Evolutionary conservation across 352 stramenopile genomes (phyloP), one percentile per base, ranked within the genome.

Genomic region (Pythium monospermum): DNA sequence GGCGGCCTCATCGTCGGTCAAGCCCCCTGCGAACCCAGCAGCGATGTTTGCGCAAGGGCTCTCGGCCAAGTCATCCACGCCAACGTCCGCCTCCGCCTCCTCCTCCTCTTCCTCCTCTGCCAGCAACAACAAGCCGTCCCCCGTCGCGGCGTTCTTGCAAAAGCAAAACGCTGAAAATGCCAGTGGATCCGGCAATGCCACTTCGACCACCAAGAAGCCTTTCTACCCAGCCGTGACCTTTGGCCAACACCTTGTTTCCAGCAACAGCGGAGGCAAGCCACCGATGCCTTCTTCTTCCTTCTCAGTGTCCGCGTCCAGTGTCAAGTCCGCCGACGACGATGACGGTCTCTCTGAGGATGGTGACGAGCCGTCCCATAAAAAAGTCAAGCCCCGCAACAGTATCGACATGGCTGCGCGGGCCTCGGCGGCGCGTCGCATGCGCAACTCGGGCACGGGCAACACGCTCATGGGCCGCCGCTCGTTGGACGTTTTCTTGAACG

Each of bases 401-500:
- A 82, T 91, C 39, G 81, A 91, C 58, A 61, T 61, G 53, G 76
- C 78, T 12, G 76, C 81, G n/a, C 73, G 81, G 1, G 76, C 81
- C 1, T 89, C 78, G 3, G 78, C 78, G 0, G 76, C 81, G 18
- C 73, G 81, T 1, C 68, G 81, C 30, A 67, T 88, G 63, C 81
- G 81, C 18, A 87, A 66, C 30, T 86, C 77, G 2, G 76, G 68
- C 36, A 84, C 51, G 16, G 65, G 68, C 26, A 67, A 59, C 23
- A 76, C 68, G 43, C 58, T 85, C 22, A 65, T 74, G 19, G 73
- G 73, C 23, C 78, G 76, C 6, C 73, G 69, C 35, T 86, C 71
- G 45, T 57, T 90, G 18, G 76, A 90, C 28, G 76, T 85, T 40
- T 91, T 91, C 53, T 61, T 91, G 49, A 87, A 87, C 52, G 76